These are phyloP conservation scores for Boletus vermiculosoides DNA, from an alignment of 768 basidiomycete genomes.

Conservation along the genomic window DNA sequence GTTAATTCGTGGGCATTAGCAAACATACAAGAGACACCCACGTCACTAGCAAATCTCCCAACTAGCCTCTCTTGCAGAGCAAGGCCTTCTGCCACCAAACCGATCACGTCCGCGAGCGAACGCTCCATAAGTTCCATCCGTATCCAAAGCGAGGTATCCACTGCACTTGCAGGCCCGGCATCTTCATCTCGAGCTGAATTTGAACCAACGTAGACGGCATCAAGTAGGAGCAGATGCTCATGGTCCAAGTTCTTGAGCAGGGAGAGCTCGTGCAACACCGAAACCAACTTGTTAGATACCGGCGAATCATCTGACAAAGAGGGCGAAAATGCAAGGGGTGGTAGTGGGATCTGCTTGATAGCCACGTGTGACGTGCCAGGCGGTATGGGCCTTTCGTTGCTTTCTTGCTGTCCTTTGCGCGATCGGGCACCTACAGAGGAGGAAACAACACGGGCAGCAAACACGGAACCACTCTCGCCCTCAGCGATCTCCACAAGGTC, in stretches of 20 bases:
- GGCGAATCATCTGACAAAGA: slow-evolving; percentile 21
- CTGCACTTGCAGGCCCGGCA: neutral
- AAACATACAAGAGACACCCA: slow-evolving; percentile 39
- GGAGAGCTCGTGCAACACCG: slow-evolving; percentile 58
- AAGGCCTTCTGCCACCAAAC: slow-evolving; percentile 58
- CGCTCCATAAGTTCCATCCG: slow-evolving; percentile 90
- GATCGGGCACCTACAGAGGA: slow-evolving; percentile 10
- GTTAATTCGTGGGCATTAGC: neutral
- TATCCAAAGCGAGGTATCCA: slow-evolving; percentile 74
- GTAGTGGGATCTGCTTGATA: slow-evolving; percentile 69
- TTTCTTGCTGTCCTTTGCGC: neutral
- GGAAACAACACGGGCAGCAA: slow-evolving; percentile 37
- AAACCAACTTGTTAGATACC: slow-evolving; percentile 60
- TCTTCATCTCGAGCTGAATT: slow-evolving; percentile 31
- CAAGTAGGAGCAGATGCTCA: slow-evolving; percentile 63
- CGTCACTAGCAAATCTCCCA: slow-evolving; percentile 75
- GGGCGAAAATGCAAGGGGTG: slow-evolving; percentile 35
- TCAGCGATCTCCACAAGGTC: slow-evolving; percentile 79
- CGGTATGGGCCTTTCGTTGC: slow-evolving; percentile 24
- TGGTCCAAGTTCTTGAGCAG: slow-evolving; percentile 59
- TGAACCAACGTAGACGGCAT: slow-evolving; percentile 67
- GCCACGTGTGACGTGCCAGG: slow-evolving; percentile 53
- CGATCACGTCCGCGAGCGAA: slow-evolving; percentile 79
- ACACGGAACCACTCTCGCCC: slow-evolving; percentile 78
- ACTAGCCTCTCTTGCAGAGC: slow-evolving; percentile 66